Evolutionary conservation across 805 yeast species (phyloP), one percentile per base, ranked within the genome.

Genomic region (Kodamaea hsintzibuensis): DNA sequence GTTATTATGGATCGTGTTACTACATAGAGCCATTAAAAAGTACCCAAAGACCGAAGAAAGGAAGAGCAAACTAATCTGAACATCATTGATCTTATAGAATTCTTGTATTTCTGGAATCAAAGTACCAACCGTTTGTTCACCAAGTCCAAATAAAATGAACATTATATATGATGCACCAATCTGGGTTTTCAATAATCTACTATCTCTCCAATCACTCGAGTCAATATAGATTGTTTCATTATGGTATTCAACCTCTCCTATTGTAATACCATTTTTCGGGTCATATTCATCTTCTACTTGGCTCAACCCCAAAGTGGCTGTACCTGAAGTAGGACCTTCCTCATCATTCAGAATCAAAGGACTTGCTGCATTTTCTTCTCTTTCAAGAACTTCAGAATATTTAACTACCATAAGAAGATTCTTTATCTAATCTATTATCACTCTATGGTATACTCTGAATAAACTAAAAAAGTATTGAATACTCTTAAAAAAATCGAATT

Each of bases 121-220:
- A 0, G 88, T 77, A 0, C 90, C 90, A 14, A 83, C 65, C 0
- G 86, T 73, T 62, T 85, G 87, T 59, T 86, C 90, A 5, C 78
- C 74, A 27, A 85, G 62, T 0, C 91, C 91, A 55, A 81, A 66
- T 1, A 82, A 61, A 1, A 75, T 62, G 59, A 83, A 79, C 1
- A 74, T 62, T 19, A 68, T 40, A 55, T 71, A 79, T 1, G 76
- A 64, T 0, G 77, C 63, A 0, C 69, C 1, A 19, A 83, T 68
- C 63, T 84, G 87, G 3, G 62, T n/a, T 52, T 72, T 72, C 10
- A 84, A 64, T 37, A 67, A 63, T 2, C 35, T 27, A 37, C 81
- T 77, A 9, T 63, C 46, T 18, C 73, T 66, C 62, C 78, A 69
- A 59, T 80, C 73, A n/a, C 55, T 60, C 2, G 81, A 63, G 49